Base-by-base conservation (phyloP, 2,329 filamentous ascomycete genomes). In the Aspergillus clavatus region DNA sequence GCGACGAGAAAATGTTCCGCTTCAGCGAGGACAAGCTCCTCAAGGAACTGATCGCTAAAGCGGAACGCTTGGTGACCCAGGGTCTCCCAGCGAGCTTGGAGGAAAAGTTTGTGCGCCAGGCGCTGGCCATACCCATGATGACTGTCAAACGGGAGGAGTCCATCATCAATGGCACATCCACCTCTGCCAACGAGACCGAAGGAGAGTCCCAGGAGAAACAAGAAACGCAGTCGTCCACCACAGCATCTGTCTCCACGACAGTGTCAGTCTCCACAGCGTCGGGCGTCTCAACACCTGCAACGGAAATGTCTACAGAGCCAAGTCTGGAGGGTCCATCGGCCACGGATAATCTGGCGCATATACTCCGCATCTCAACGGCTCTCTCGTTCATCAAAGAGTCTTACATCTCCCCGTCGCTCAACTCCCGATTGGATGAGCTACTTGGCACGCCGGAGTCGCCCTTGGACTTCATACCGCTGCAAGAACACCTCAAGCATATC, bases 1-100 rank as follows among this genome's bases (percentile, higher is more conserved):
- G 86, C 11, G 87, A 87, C 48, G 89, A 96, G 65, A 80, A 72
- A 43, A 89, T 96, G 87, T 95, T 86, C 66, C 81, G 89, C 10
- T 71, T 95, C 19, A 93, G 77, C 56, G 78, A 86, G 58, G 70
- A 75, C 10, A 95, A 89, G 61, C 76, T 96, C 1, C 59, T 85
- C 5, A 60, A 67, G 2, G 75, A 84, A 44, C 60, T 97, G 1
- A 51, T 90, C 5, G 60, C 67, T 14, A 97, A 96, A 66, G 89
- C 89, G 4, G 75, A 76, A 49, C 75, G 74, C 4, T 85, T 94
- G 76, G 74, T 76, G n/a, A 67, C 71, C 4, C 72, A 69, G 1
- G 81, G 82, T 0, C 70, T 97, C 7, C 89, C 93, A 1, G 70
- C 73, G 5, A 95, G 85, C 56, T 79, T 98, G 76, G 91, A 96